Evolutionary conservation across 805 yeast species (phyloP).

Genomic region (Isabelozyma pseudorhagii): DNA sequence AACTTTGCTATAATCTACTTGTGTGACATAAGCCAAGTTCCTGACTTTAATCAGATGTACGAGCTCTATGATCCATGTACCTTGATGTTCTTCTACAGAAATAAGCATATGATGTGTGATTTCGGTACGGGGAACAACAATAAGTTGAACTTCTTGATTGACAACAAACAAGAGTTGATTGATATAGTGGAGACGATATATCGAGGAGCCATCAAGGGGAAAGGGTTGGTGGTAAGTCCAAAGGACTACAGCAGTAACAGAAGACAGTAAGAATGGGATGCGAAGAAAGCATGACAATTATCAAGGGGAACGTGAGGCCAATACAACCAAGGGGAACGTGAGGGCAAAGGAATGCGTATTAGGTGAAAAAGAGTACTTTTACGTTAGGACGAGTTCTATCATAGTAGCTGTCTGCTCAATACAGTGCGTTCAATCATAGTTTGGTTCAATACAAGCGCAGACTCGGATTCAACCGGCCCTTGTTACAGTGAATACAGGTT

Average conservation of each 20-base stretch:
- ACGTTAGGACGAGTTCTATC: too few species aligned
- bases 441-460: too few species aligned
- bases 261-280: not conserved
- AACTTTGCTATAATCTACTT: slow-evolving; percentile 87
- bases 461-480: too few species aligned
- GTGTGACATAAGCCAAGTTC: slow-evolving; percentile 85
- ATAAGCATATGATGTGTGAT: slow-evolving; percentile 97
- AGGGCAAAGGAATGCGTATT: not conserved
- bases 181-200: slow-evolving; percentile 88
- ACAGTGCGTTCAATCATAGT: too few species aligned
- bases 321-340: too few species aligned
- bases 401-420: too few species aligned
- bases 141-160: slow-evolving; percentile 75
- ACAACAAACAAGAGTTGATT: slow-evolving; percentile 82
- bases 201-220: slow-evolving; percentile 89
- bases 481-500: too few species aligned
- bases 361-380: too few species aligned
- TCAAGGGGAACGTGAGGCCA: not conserved
- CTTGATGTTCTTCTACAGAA: slow-evolving; percentile 88
- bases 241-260: slow-evolving; percentile 51
- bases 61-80: slow-evolving; percentile 88
- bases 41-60: slow-evolving; percentile 86
- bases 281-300: not conserved
- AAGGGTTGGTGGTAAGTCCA: slow-evolving; percentile 87
- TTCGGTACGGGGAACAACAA: slow-evolving; percentile 98